Evolutionary conservation across 176 grass and related monocot genomes (phyloP).

Genomic region (Tuctoria greenei): DNA sequence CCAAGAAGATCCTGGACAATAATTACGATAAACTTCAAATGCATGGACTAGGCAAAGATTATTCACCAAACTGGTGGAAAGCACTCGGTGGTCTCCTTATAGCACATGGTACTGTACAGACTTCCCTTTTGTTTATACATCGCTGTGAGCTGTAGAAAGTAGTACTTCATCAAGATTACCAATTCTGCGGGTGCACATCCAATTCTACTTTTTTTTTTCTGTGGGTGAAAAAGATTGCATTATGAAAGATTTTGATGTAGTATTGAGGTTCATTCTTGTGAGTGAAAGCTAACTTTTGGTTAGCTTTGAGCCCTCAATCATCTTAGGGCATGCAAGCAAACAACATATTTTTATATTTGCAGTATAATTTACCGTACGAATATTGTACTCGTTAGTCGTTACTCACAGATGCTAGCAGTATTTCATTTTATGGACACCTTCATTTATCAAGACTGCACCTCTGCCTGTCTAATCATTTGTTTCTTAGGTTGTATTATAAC

Average conservation of each 20-base stretch:
- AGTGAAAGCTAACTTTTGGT: constrained; percentile 16
- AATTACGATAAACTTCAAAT: constrained; percentile 81
- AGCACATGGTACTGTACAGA: constrained; percentile 54
- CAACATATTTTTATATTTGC: neutral
- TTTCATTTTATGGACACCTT: neutral
- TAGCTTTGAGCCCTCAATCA: neutral
- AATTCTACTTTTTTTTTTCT: constrained; percentile 12
- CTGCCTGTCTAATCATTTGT: too few relatives aligned
- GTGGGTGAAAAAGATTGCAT: neutral
- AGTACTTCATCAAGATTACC: neutral
- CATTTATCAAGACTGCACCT: neutral
- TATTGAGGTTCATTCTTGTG: constrained; percentile 13
- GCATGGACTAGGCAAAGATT: constrained; percentile 84
- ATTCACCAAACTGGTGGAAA: constrained; percentile 94
- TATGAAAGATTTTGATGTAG: neutral
- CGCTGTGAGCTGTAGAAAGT: constrained; percentile 13
- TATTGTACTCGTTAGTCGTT: neutral
- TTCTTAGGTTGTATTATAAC: constrained; percentile 4
- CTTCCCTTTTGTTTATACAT: constrained; percentile 4
- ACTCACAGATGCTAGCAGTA: neutral
- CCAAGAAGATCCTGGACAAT: constrained; percentile 69
- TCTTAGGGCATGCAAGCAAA: neutral
- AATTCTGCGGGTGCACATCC: neutral
- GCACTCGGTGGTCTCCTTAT: constrained; percentile 77
- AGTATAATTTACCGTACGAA: neutral